Evolutionary conservation across 1,284 basidiomycete species (phyloP), one percentile per base, ranked within the genome.

Genomic region (Moniliophthora roreri): DNA sequence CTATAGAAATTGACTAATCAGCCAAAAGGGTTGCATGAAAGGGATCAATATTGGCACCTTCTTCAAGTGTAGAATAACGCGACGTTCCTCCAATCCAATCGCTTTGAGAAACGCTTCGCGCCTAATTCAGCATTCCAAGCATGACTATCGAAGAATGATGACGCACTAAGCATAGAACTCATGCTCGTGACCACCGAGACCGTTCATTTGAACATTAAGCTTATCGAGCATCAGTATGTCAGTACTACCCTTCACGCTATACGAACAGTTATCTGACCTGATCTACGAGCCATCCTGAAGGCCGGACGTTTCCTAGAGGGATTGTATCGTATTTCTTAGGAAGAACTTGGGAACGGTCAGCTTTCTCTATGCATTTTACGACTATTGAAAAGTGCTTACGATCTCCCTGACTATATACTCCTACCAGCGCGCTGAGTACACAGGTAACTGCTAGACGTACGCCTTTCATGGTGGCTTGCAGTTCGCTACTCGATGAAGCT

Each of bases 31-130:
- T 15, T 15, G n/a, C n/a, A n/a, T n/a, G n/a, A n/a, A n/a, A n/a
- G n/a, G n/a, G n/a, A n/a, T n/a, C n/a, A n/a, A n/a, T n/a, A n/a
- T n/a, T n/a, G n/a, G 10, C 44, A 77, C 79, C 79, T 74, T 81
- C 79, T 66, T 81, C 79, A 16, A 82, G 62, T 52, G 66, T 72
- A 15, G 80, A 82, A 58, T 81, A 82, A 51, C 68, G 72, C 4
- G 77, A 76, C 34, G 66, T 60, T 3, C 80, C 80, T 7, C 79
- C 79, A 4, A 71, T 71, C 80, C 80, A 82, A 59, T 81, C 79
- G 2, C 73, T 80, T 54, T 80, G 67, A 0, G 75, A 61, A 8
- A 79, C 78, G 57, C 79, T 80, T 36, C 8, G 9, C 11, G 32
- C 9, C 16, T 18, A 32, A 4, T 16, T 40, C 23, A 32, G 48